A percentile compares a stretch with the other conserved stretches of the same genome.
These are phyloP conservation scores for Tetrapisispora iriomotensis DNA, from an alignment of 805 yeast species.

Conservation along the genomic window DNA sequence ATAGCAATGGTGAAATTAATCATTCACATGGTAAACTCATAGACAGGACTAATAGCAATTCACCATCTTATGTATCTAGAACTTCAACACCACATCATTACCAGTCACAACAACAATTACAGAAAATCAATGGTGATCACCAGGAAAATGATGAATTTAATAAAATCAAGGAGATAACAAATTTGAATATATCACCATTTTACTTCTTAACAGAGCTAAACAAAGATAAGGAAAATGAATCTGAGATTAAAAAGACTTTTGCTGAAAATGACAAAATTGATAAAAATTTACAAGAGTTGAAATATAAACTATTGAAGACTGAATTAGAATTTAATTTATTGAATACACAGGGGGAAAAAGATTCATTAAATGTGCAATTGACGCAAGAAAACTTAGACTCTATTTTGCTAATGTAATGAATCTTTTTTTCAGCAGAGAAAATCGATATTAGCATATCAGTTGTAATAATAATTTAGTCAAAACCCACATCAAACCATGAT, in stretches of 20 bases:
- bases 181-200: slow-evolving; percentile 11
- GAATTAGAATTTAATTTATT: slow-evolving; percentile 23
- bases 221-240: slow-evolving; percentile 7
- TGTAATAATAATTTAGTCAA: too few species aligned
- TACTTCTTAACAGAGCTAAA: slow-evolving; percentile 15
- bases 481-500: too few species aligned
- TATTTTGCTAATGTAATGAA: slow-evolving; percentile 5
- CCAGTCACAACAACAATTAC: neutral
- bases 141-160: neutral
- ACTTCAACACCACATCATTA: slow-evolving; percentile 3
- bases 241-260: slow-evolving; percentile 12
- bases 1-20: neutral
- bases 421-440: too few species aligned
- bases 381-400: slow-evolving; percentile 23
- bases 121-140: neutral
- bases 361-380: slow-evolving; percentile 26
- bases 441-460: too few species aligned
- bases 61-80: slow-evolving; percentile 2
- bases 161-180: neutral
- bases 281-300: slow-evolving; percentile 14
- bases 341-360: slow-evolving; percentile 24
- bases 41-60: neutral
- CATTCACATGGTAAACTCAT: slow-evolving; percentile 1
- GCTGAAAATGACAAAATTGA: slow-evolving; percentile 19
- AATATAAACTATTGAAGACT: slow-evolving; percentile 12